phyloP scores from a whole-genome alignment of 2,329 filamentous ascomycete species.

The Aureobasidium sp. region DNA sequence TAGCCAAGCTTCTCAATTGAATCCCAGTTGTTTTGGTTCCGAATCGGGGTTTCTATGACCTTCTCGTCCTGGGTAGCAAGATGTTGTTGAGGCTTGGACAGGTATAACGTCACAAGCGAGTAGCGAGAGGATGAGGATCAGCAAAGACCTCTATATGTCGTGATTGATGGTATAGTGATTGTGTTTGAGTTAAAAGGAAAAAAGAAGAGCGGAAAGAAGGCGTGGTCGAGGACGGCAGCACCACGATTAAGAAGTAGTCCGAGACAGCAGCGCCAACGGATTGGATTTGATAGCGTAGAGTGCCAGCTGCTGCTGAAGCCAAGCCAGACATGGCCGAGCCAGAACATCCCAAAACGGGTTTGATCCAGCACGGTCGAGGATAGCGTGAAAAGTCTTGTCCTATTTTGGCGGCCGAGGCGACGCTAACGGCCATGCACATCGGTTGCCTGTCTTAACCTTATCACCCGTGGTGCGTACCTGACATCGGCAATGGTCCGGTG shows the following conservation, averaged over 20 bases:
- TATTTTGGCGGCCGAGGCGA: slow-evolving; percentile 9
- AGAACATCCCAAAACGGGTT: slow-evolving; percentile 15
- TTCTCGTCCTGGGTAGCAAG: background rate
- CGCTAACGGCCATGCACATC: slow-evolving; percentile 15
- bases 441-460: slow-evolving; percentile 15
- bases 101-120: background rate
- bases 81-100: slow-evolving; percentile 3
- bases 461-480: slow-evolving; percentile 10
- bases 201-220: background rate
- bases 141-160: background rate
- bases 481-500: slow-evolving; percentile 13
- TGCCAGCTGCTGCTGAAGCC: background rate
- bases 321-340: slow-evolving; percentile 10
- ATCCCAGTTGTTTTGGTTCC: background rate
- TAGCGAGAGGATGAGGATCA: slow-evolving; percentile 9
- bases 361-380: slow-evolving; percentile 7
- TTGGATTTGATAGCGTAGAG: slow-evolving; percentile 14
- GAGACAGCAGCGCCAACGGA: slow-evolving; percentile 4
- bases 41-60: background rate
- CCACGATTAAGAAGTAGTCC: background rate
- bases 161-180: background rate
- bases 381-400: slow-evolving; percentile 12
- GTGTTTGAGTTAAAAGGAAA: background rate
- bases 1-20: slow-evolving; percentile 9
- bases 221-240: background rate